Percentiles rank a stretch among this genome's conserved stretches.
Evolutionary conservation across 345 rosid genomes (phyloP).

Genomic region (Pseudoturritis turrita): DNA sequence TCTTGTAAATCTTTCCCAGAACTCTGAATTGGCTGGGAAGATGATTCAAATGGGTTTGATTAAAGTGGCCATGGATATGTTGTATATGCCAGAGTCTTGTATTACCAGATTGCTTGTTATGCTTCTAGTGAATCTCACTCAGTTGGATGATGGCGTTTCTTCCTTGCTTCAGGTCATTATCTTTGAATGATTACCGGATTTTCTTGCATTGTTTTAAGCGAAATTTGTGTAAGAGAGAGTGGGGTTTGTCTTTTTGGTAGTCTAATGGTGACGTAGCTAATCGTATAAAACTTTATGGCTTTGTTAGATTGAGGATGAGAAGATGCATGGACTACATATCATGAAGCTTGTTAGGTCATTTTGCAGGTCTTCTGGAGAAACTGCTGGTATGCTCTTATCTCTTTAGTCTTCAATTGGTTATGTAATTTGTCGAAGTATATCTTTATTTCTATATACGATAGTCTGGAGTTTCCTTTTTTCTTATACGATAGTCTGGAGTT

Average conservation of each 20-base stretch:
- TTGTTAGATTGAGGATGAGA: conserved; percentile 66
- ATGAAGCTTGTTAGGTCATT: conserved; percentile 95
- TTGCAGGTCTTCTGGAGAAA: conserved; percentile 60
- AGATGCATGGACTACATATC: conserved; percentile 63
- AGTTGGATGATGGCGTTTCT: conserved; percentile 67
- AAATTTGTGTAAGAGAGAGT: background rate
- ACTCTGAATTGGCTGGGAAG: conserved; percentile 53
- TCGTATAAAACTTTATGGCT: background rate
- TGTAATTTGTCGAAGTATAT: background rate
- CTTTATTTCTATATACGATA: background rate
- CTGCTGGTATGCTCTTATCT: conserved; percentile 35
- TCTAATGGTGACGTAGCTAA: background rate
- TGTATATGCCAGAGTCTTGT: conserved; percentile 63
- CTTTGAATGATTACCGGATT: background rate
- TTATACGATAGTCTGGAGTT: background rate
- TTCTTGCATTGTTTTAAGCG: background rate
- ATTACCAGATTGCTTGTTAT: conserved; percentile 62
- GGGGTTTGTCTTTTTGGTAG: background rate
- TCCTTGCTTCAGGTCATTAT: conserved; percentile 78
- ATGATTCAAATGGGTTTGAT: conserved; percentile 67
- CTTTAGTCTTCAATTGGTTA: background rate
- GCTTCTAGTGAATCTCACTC: conserved; percentile 92
- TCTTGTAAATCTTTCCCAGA: conserved; percentile 84
- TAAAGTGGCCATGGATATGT: conserved; percentile 57
- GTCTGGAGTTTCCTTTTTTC: background rate